Base-by-base conservation (phyloP, 2,329 filamentous ascomycete genomes). In the Penicillium janthinellum region DNA sequence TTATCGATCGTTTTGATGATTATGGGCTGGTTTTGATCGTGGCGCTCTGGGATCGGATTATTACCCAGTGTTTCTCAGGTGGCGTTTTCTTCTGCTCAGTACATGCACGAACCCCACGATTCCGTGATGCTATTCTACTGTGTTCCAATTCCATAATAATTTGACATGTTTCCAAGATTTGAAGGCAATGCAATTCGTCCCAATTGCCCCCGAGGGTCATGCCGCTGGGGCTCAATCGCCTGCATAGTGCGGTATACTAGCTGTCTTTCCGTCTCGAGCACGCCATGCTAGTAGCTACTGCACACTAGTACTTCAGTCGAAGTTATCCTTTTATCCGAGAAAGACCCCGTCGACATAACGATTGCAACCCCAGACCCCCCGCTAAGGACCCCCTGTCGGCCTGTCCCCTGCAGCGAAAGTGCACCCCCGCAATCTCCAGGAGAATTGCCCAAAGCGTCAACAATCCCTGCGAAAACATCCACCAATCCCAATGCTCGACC, bases 401-500 rank as follows among this genome's bases (percentile, higher is more conserved):
- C 49, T 25, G 6, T 12, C 25, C 38, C 39, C 42, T 47, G 39
- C 37, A 41, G 14, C 14, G 28, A 45, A 20, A 53, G 34, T 59
- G 47, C 59, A 49, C 57, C 52, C 57, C 57, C 51, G 58, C 56
- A 61, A 52, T 56, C 15, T 39, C 49, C 58, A 52, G 64, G 59
- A 58, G 56, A 66, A 67, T 66, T 63, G 61, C 65, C 65, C 58
- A 58, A 63, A 58, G 53, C 22, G 60, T 59, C 56, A 41, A 54
- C n/a, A 28, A 22, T 52, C 17, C 44, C 57, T 50, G n/a, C 12
- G 38, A 58, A 64, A 67, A 64, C 59, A 69, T 71, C 67, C 69
- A 70, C 69, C 69, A 71, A 70, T 70, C 67, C 66, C 37, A 57
- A 39, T 20, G 17, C 25, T 44, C 20, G 34, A 11, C 59, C 67